A percentile compares a stretch with the other conserved stretches of the same genome.
Evolutionary conservation across 306 rosid genomes (phyloP).

Genomic region (Trifolium repens): DNA sequence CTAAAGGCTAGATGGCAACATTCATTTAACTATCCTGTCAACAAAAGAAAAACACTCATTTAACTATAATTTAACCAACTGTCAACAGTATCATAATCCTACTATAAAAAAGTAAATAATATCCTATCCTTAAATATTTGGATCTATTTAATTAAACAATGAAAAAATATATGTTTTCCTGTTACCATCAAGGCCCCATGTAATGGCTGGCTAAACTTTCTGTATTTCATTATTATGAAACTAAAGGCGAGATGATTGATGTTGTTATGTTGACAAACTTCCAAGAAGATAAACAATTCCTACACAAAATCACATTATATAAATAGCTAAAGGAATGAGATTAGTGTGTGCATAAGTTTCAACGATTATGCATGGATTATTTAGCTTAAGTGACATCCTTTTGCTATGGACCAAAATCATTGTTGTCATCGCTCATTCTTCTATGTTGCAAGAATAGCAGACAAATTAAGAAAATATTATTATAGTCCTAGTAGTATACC

Average conservation of each 20-base stretch:
- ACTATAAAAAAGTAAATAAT: no score
- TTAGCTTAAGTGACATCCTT: not conserved
- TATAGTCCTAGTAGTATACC: not conserved
- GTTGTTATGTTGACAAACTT: not conserved
- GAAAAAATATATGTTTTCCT: no score
- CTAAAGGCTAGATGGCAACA: not conserved
- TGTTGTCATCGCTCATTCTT: conserved; percentile 36
- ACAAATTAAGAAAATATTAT: not conserved
- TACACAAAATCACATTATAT: not conserved
- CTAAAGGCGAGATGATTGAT: not conserved
- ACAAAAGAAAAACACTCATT: no score
- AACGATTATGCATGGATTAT: not conserved
- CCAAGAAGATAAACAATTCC: not conserved
- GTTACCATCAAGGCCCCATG: no score
- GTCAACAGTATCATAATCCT: no score
- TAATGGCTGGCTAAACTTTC: no score
- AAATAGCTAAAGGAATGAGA: not conserved
- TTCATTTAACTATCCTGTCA: no score
- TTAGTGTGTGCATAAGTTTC: not conserved
- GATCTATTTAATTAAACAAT: no score
- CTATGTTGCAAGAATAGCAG: not conserved
- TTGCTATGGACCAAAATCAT: conserved; percentile 36
- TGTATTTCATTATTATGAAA: no score
- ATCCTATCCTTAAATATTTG: no score
- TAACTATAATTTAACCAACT: no score